These are phyloP conservation scores for Phytophthora quininea DNA, from an alignment of 352 stramenopile genomes.

Conservation along the genomic window DNA sequence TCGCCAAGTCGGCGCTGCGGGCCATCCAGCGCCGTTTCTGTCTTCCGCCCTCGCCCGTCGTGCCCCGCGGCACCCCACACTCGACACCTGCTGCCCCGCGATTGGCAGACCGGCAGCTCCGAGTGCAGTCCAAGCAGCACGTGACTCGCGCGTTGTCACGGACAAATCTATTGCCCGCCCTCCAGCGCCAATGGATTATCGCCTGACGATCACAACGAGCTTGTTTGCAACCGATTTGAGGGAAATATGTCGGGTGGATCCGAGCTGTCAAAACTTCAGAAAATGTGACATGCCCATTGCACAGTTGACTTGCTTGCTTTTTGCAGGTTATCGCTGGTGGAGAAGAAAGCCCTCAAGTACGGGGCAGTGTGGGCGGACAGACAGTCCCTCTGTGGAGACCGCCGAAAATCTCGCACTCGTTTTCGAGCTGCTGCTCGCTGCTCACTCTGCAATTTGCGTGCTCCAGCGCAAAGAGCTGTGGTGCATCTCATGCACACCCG, in stretches of 20 bases:
- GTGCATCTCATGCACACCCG: constrained; percentile 10
- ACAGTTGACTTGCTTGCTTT: neutral
- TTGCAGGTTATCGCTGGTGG: neutral
- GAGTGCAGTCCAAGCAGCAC: neutral
- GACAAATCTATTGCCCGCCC: constrained; percentile 20
- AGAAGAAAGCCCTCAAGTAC: constrained; percentile 5
- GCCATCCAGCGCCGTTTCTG: neutral
- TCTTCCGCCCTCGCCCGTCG: neutral
- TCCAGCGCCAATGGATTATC: neutral
- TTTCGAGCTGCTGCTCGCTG: neutral
- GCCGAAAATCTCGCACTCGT: constrained; percentile 12
- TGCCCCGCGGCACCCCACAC: neutral
- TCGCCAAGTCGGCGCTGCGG: neutral
- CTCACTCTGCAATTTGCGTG: constrained; percentile 31
- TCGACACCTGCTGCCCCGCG: neutral
- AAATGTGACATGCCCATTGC: constrained; percentile 24
- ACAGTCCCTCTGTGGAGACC: constrained; percentile 17
- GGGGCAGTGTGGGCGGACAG: constrained; percentile 16
- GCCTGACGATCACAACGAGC: constrained; percentile 2
- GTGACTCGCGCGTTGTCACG: constrained; percentile 21
- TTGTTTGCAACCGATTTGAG: neutral
- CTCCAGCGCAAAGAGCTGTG: constrained; percentile 14
- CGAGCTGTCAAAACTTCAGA: constrained; percentile 38
- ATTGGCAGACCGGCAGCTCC: constrained; percentile 9
- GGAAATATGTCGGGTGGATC: neutral